phyloP scores from a whole-genome alignment of 176 grass and related monocot species.

The Triticum urartu region DNA sequence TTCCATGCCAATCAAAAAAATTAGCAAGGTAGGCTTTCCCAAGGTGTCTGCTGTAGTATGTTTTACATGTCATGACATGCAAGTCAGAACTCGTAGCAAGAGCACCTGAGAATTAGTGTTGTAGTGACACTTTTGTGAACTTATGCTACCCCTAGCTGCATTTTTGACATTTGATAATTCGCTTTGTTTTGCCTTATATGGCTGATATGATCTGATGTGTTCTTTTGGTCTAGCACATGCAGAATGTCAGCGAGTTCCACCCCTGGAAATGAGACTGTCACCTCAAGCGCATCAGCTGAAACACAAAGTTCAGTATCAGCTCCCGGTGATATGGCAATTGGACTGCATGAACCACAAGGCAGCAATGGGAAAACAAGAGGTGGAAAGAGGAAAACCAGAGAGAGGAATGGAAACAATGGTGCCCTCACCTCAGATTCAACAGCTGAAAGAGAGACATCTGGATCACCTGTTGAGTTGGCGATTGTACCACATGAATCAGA shows the following conservation, averaged over 20 bases:
- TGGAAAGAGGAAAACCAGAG: slow-evolving; percentile 39
- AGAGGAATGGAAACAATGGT: slow-evolving; percentile 28
- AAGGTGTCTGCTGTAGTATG: slow-evolving; percentile 26
- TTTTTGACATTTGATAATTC: background rate
- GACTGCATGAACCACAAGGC: slow-evolving; percentile 26
- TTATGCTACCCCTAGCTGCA: background rate
- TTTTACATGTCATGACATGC: background rate
- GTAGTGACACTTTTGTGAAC: background rate
- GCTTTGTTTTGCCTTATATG: background rate
- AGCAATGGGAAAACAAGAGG: slow-evolving; percentile 21
- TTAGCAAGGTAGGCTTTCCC: slow-evolving; percentile 21
- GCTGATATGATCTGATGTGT: slow-evolving; percentile 10
- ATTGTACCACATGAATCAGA: slow-evolving; percentile 13
- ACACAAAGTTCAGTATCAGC: slow-evolving; percentile 10
- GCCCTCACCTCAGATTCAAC: slow-evolving; percentile 3
- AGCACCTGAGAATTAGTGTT: background rate
- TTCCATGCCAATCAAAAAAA: background rate
- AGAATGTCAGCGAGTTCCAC: slow-evolving; percentile 20
- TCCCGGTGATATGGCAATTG: background rate
- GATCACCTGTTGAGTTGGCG: slow-evolving; percentile 13
- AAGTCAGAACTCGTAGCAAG: background rate
- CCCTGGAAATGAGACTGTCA: slow-evolving; percentile 18
- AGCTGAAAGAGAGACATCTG: slow-evolving; percentile 17
- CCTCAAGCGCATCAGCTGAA: slow-evolving; percentile 38
- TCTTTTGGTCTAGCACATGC: slow-evolving; percentile 17